Evolutionary conservation across 73 alveolate genomes (phyloP).

Genomic region (Paramecium tetraurelia): DNA sequence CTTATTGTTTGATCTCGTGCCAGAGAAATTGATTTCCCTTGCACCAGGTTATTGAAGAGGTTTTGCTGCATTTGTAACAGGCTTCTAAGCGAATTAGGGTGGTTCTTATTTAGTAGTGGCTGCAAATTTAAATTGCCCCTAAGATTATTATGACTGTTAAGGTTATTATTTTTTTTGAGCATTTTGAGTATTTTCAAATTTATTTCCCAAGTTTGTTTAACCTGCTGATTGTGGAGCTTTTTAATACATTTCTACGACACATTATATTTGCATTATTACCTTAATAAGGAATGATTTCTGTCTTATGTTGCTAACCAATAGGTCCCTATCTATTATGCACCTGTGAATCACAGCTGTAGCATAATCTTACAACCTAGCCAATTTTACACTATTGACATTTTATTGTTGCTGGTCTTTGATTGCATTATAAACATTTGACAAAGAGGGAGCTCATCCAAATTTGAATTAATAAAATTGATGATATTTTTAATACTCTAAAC

Average conservation of each 20-base stretch:
- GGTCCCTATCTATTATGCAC: constrained; percentile 33
- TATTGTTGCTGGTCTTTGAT: constrained; percentile 44
- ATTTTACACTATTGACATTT: constrained; percentile 9
- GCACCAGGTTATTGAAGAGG: not conserved
- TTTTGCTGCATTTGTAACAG: not conserved
- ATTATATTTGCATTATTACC: not conserved
- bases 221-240: constrained; percentile 29
- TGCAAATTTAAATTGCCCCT: not conserved
- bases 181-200: not conserved
- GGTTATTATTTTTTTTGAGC: not conserved
- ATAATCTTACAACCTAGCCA: constrained; percentile 33
- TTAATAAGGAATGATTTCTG: constrained; percentile 47
- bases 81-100: not conserved
- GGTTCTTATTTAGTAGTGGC: not conserved
- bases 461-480: constrained; percentile 7
- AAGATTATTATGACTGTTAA: not conserved
- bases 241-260: constrained; percentile 1
- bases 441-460: constrained; percentile 30
- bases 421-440: constrained; percentile 22
- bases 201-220: not conserved
- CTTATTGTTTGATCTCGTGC: constrained; percentile 7
- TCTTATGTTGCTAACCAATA: constrained; percentile 26
- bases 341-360: constrained; percentile 49
- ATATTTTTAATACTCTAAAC: not conserved
- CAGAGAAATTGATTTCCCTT: constrained; percentile 16